A percentile compares a stretch with the other conserved stretches of the same genome.
Evolutionary conservation across 257 asterid species (phyloP).

Genomic region (Solanum pimpinellifolium): DNA sequence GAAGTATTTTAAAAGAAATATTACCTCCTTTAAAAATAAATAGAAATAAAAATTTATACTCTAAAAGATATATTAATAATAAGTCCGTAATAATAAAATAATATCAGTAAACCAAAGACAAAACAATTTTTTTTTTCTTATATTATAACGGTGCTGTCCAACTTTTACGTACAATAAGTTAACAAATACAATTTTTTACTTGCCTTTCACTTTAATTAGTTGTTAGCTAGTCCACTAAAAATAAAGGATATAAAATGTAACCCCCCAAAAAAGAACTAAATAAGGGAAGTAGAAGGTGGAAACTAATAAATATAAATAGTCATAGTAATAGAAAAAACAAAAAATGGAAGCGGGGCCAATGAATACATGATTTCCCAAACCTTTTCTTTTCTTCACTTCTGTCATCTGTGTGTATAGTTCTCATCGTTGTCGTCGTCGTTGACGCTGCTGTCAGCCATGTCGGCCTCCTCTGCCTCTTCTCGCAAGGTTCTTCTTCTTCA

Average conservation of each 20-base stretch:
- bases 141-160: background rate
- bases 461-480: slow-evolving; percentile 27
- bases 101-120: too few relatives aligned
- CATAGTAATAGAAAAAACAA: background rate
- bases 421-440: background rate
- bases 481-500: slow-evolving; percentile 12
- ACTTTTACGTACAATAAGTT: background rate
- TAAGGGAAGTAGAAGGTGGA: background rate
- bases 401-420: background rate
- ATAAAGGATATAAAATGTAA: background rate
- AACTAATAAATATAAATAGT: background rate
- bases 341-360: background rate
- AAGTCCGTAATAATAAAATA: too few relatives aligned
- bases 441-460: slow-evolving; percentile 13
- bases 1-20: background rate
- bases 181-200: background rate
- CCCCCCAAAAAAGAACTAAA: background rate
- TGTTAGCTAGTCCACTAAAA: background rate
- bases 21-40: too few relatives aligned
- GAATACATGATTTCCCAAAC: background rate
- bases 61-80: background rate
- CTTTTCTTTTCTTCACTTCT: background rate
- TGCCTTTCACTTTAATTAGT: background rate
- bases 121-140: background rate
- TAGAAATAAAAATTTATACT: background rate